These are phyloP conservation scores for Protomyces pachydermus DNA, from an alignment of 1,139 yeast genomes.

Conservation along the genomic window DNA sequence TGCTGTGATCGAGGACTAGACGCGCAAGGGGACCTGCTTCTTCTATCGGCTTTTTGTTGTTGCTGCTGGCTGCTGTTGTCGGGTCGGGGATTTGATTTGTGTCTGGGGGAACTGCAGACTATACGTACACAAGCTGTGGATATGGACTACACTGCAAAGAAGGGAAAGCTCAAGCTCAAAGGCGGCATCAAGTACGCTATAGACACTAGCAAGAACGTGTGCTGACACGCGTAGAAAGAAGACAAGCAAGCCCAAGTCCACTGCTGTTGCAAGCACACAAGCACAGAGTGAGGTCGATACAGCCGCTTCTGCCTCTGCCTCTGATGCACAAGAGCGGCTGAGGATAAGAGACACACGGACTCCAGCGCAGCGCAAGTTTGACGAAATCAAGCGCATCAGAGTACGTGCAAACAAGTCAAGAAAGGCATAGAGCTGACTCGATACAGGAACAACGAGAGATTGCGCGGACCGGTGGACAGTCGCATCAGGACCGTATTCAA, in stretches of 20 bases:
- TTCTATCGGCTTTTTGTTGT: neutral
- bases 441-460: slow-evolving; percentile 30
- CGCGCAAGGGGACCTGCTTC: neutral
- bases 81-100: neutral
- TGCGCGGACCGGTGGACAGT: slow-evolving; percentile 32
- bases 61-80: neutral
- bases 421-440: neutral
- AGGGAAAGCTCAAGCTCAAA: neutral
- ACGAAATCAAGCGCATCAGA: slow-evolving; percentile 34
- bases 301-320: neutral
- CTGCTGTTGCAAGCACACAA: slow-evolving; percentile 3
- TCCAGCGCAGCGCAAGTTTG: slow-evolving; percentile 35
- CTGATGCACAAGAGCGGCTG: neutral
- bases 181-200: neutral
- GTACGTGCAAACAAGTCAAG: slow-evolving; percentile 1
- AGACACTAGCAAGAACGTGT: too few relatives aligned
- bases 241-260: neutral
- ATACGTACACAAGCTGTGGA: neutral
- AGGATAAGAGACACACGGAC: slow-evolving; percentile 28
- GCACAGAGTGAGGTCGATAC: neutral
- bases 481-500: slow-evolving; percentile 35
- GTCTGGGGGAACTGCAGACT: neutral
- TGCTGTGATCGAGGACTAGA: slow-evolving; percentile 2
- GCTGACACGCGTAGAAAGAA: neutral
- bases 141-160: neutral